Conservation (phyloP, 352 stramenopile genomes). For the Thraustochytrium striatum region DNA sequence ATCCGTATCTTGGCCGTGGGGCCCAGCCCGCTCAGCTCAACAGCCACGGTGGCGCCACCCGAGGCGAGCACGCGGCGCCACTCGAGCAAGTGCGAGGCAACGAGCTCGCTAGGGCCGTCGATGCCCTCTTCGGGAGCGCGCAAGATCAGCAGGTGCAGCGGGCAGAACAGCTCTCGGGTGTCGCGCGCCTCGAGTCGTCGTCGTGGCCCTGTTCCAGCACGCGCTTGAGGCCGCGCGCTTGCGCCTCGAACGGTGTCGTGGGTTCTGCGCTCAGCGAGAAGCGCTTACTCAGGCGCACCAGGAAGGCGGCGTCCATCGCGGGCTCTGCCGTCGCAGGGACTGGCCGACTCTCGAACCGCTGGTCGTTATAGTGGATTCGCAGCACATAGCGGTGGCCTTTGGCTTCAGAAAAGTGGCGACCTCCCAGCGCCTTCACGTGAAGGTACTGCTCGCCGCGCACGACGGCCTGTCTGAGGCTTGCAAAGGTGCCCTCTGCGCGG, state of each 20-base stretch:
- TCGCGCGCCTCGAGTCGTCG: background rate
- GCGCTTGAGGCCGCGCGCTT: too few relatives aligned
- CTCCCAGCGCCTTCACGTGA: slow-evolving; percentile 36
- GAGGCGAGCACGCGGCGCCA: slow-evolving; percentile 70
- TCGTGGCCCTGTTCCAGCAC: background rate
- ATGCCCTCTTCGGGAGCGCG: background rate
- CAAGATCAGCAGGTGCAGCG: slow-evolving; percentile 11
- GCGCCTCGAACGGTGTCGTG: background rate
- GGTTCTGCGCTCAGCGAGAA: background rate
- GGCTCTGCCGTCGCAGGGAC: background rate
- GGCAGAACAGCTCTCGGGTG: background rate
- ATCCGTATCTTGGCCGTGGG: slow-evolving; percentile 66
- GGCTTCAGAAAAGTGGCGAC: background rate
- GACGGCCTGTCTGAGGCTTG: background rate
- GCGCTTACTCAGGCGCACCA: slow-evolving; percentile 1
- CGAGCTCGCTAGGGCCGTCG: slow-evolving; percentile 62
- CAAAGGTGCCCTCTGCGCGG: too few relatives aligned
- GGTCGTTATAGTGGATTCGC: slow-evolving; percentile 26
- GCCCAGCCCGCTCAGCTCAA: slow-evolving; percentile 64
- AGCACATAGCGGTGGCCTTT: slow-evolving; percentile 7
- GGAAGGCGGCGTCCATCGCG: slow-evolving; percentile 21
- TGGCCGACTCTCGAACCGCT: slow-evolving; percentile 13
- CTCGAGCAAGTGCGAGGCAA: slow-evolving; percentile 67
- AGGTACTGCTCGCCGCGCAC: slow-evolving; percentile 14
- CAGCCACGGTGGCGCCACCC: slow-evolving; percentile 65